Evolutionary conservation across 441 rosid species (phyloP).

Genomic region (Breynia disticha): DNA sequence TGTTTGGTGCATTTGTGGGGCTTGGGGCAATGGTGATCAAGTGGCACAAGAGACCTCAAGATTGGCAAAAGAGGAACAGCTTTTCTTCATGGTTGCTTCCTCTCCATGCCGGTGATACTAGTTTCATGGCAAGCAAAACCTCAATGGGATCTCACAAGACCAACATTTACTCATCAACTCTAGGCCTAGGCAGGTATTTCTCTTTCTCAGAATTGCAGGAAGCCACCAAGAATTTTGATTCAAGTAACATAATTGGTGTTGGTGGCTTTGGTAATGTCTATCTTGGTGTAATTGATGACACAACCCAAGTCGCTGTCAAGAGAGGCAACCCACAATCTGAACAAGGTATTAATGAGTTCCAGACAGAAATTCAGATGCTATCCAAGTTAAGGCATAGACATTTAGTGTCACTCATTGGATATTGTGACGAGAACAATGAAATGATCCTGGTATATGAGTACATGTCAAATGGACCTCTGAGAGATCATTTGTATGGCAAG

Average conservation of each 20-base stretch:
- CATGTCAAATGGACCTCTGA: constrained; percentile 76
- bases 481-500: constrained; percentile 77
- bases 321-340: constrained; percentile 74
- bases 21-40: constrained; percentile 56
- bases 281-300: constrained; percentile 51
- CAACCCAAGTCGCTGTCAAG: constrained; percentile 65
- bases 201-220: constrained; percentile 53
- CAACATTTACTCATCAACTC: constrained; percentile 35
- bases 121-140: constrained; percentile 40
- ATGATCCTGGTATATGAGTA: constrained; percentile 85
- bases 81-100: constrained; percentile 76
- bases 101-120: constrained; percentile 40
- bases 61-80: constrained; percentile 49
- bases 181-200: constrained; percentile 68
- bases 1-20: constrained; percentile 52
- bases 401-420: constrained; percentile 75
- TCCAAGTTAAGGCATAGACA: constrained; percentile 86
- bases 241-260: constrained; percentile 61
- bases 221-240: constrained; percentile 64
- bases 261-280: constrained; percentile 89
- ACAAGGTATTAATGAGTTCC: constrained; percentile 77
- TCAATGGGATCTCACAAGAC: no score
- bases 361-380: constrained; percentile 81
- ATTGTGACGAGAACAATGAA: constrained; percentile 69
- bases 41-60: constrained; percentile 59